Percentiles rank a stretch among this genome's conserved stretches.
Conservation (phyloP, 805 yeast genomes). For the Wickerhamomyces strasburgensis region DNA sequence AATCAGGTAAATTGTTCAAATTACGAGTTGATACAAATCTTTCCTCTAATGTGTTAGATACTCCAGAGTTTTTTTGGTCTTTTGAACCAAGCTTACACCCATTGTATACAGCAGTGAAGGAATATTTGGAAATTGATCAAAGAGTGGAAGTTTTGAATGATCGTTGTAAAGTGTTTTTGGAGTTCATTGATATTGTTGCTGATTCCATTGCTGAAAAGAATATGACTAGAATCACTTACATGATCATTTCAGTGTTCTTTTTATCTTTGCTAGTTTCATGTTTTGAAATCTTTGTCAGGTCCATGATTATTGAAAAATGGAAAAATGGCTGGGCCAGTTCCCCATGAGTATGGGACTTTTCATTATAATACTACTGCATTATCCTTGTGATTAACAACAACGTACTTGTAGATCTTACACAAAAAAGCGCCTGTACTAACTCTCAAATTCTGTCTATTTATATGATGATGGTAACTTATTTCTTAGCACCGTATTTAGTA, state of each 20-base stretch:
- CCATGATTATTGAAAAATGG: constrained; percentile 36
- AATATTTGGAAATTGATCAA: constrained; percentile 91
- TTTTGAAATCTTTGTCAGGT: constrained; percentile 61
- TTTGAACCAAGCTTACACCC: constrained; percentile 94
- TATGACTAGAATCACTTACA: constrained; percentile 87
- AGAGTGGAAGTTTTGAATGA: constrained; percentile 91
- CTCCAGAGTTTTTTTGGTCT: constrained; percentile 97
- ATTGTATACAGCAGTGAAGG: constrained; percentile 80
- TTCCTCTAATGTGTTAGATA: constrained; percentile 84
- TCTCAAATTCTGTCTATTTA: too few relatives aligned
- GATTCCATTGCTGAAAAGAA: constrained; percentile 92
- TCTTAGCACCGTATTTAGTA: constrained; percentile 54
- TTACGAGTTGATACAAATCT: constrained; percentile 90
- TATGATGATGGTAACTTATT: too few relatives aligned
- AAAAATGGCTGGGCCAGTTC: background rate
- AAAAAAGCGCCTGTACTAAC: too few relatives aligned
- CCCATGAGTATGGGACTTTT: background rate
- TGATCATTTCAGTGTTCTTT: constrained; percentile 78
- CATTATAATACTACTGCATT: background rate
- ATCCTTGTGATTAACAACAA: background rate
- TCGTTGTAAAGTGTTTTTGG: constrained; percentile 88
- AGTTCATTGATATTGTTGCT: constrained; percentile 86
- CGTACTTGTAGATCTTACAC: background rate
- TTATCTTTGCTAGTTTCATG: constrained; percentile 73
- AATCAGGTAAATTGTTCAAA: constrained; percentile 87